Conservation (phyloP, 768 basidiomycete species). For the Pleurotus citrinopileatus region DNA sequence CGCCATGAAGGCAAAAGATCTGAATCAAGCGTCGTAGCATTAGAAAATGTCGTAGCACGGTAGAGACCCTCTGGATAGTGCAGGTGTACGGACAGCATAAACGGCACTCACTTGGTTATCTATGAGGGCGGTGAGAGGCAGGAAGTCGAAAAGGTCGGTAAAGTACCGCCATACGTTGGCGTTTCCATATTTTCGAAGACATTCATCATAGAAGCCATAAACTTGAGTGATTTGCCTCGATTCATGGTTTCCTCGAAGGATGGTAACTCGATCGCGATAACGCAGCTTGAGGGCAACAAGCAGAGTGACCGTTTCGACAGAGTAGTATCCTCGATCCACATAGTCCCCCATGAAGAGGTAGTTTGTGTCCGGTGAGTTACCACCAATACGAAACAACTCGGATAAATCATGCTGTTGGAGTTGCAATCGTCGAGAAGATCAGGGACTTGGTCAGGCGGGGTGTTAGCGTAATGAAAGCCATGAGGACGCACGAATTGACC, state of each 20-base stretch:
- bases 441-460: slow-evolving; percentile 5
- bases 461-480: slow-evolving; percentile 17
- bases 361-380: slow-evolving; percentile 98
- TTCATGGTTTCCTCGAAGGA: slow-evolving; percentile 98
- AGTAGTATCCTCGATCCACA: slow-evolving; percentile 98
- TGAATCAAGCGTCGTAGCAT: slow-evolving; percentile 26
- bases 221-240: slow-evolving; percentile 99
- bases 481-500: slow-evolving; percentile 91
- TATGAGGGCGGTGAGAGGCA: slow-evolving; percentile 95
- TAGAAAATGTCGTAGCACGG: not conserved
- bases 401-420: slow-evolving; percentile 90
- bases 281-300: slow-evolving; percentile 97
- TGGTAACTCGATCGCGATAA: slow-evolving; percentile 97
- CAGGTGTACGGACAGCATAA: not conserved
- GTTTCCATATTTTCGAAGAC: slow-evolving; percentile 98
- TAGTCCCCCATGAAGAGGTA: slow-evolving; percentile 99
- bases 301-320: slow-evolving; percentile 96
- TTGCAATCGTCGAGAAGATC: slow-evolving; percentile 12
- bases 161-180: slow-evolving; percentile 99
- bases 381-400: slow-evolving; percentile 97
- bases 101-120: slow-evolving; percentile 89
- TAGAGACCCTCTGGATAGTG: not conserved
- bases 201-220: slow-evolving; percentile 99
- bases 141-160: slow-evolving; percentile 97
- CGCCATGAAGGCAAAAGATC: slow-evolving; percentile 99